Percentiles rank a stretch among this genome's conserved stretches.
Conservation (phyloP, 768 basidiomycete genomes). For the Vararia minispora region DNA sequence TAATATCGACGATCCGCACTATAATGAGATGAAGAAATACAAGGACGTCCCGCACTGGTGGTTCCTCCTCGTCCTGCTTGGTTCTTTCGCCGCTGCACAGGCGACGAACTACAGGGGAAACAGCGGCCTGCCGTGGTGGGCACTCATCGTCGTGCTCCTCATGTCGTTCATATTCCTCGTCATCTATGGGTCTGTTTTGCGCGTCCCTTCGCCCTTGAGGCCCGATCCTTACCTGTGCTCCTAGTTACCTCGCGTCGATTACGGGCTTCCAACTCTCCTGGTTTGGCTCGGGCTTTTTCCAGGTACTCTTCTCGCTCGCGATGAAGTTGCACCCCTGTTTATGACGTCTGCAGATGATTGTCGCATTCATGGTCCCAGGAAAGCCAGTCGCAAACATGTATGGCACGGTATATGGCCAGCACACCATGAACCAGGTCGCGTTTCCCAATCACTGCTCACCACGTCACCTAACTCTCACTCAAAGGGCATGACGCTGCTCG, state of each 20-base stretch:
- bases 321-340: constrained; percentile 1
- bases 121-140: constrained; percentile 20
- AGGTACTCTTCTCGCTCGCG: background rate
- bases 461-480: background rate
- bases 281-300: constrained; percentile 14
- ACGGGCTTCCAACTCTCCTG: constrained; percentile 12
- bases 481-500: constrained; percentile 11
- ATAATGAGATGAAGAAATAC: constrained; percentile 15
- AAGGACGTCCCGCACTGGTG: constrained; percentile 15
- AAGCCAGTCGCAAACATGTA: constrained; percentile 25
- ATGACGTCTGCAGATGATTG: constrained; percentile 18
- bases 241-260: constrained; percentile 5
- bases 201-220: background rate
- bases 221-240: background rate
- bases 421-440: constrained; percentile 10
- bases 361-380: constrained; percentile 21
- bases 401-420: constrained; percentile 8
- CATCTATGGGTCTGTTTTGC: constrained; percentile 10
- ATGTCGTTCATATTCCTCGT: constrained; percentile 19
- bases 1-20: constrained; percentile 11
- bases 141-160: constrained; percentile 17
- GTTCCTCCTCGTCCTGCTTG: constrained; percentile 15
- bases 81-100: constrained; percentile 16
- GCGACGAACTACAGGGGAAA: constrained; percentile 19
- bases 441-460: background rate